Base-by-base conservation (phyloP, 495 filamentous ascomycete genomes). In the Neohortaea acidophila region DNA sequence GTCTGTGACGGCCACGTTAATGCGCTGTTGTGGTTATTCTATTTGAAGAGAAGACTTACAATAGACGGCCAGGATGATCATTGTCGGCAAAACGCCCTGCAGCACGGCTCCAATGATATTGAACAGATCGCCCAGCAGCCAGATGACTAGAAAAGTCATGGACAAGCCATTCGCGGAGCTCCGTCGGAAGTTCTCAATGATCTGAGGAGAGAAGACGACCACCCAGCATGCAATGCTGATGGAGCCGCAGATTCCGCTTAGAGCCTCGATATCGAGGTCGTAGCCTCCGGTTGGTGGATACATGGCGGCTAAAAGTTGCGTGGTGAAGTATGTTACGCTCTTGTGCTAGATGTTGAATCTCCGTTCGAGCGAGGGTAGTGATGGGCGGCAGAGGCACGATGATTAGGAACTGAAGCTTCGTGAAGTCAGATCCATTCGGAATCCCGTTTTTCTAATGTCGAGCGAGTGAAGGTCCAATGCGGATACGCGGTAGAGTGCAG, bases 171-270 rank as follows among this genome's bases (percentile, higher is more conserved):
- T 81, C 30, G 86, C 84, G 22, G 81, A 89, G 45, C 72, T 62
- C 24, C 89, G 75, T 36, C 75, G 76, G 60, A 94, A 94, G 52
- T 94, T 94, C 53, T 92, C 84, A 48, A 94, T 70, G 47, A 97
- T 97, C 44, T 97, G 89, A 7, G 89, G 89, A 0, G 86, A 85
- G 64, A 92, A 97, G 25, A 97, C 89, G 20, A 94, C 84, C 14
- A 97, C 79, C 89, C 89, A 97, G 54, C 85, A 94, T 30, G 86
- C 84, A 51, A 97, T 93, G 18, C 82, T 89, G 45, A 97, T 85
- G 2, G 86, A 94, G 7, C 85, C 85, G 61, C 76, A 81, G 40
- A 94, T 91, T 14, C 85, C 85, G 52, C 79, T 85, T 45, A 94
- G 70, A 32, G 85, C 83, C 48, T 86, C 82, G 20, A 91, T 72